Conservation (phyloP, 2,329 filamentous ascomycete genomes). For the Mollisiaceae sp. region DNA sequence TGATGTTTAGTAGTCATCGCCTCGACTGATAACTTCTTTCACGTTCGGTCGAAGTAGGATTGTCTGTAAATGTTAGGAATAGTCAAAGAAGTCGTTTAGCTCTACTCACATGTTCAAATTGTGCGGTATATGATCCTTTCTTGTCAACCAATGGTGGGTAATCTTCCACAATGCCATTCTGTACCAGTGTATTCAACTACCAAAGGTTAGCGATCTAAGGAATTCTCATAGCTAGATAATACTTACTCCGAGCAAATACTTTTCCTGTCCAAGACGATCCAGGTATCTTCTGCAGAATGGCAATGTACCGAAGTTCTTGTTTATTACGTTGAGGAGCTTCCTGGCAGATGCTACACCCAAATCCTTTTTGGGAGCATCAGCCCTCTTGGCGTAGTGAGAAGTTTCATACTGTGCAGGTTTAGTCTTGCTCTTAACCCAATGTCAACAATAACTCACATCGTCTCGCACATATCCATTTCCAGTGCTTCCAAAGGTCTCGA, state of each 20-base stretch:
- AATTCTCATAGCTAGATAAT: not conserved
- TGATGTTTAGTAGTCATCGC: slow-evolving; percentile 73
- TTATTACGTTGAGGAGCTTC: slow-evolving; percentile 84
- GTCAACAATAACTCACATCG: slow-evolving; percentile 62
- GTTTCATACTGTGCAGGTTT: slow-evolving; percentile 66
- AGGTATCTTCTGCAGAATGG: slow-evolving; percentile 91
- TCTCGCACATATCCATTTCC: slow-evolving; percentile 87
- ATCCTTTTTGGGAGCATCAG: slow-evolving; percentile 76
- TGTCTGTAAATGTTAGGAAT: slow-evolving; percentile 56
- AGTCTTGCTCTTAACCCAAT: slow-evolving; percentile 6
- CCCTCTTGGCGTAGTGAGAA: slow-evolving; percentile 82
- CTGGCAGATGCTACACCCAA: slow-evolving; percentile 83
- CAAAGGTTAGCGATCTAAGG: slow-evolving; percentile 38
- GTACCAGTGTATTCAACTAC: slow-evolving; percentile 84
- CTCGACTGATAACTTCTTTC: slow-evolving; percentile 87
- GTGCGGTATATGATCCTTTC: slow-evolving; percentile 93
- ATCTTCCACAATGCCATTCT: slow-evolving; percentile 82
- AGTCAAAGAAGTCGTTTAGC: not conserved
- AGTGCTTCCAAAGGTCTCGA: slow-evolving; percentile 94
- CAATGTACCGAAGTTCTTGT: slow-evolving; percentile 94
- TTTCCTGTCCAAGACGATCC: slow-evolving; percentile 91
- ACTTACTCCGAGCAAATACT: slow-evolving; percentile 86
- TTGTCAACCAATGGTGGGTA: slow-evolving; percentile 90
- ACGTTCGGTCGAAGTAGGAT: slow-evolving; percentile 78
- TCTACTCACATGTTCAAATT: slow-evolving; percentile 81